Evolutionary conservation across 2,329 filamentous ascomycete genomes (phyloP), one percentile per base, ranked within the genome.

Genomic region (Pseudogymnoascus verrucosus): DNA sequence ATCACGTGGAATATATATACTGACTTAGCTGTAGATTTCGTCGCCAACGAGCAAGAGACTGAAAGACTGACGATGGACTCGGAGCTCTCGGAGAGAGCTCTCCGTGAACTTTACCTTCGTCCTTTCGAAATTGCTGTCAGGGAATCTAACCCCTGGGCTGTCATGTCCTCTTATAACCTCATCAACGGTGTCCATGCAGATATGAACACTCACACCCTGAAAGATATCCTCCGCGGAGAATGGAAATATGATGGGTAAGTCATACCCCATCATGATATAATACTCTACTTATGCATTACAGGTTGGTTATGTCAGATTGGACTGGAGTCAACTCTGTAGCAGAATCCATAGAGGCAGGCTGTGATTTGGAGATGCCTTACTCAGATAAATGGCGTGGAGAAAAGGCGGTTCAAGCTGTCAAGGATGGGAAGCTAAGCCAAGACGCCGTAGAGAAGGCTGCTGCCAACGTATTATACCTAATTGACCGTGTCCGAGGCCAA

Each of bases 1-100:
- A 37, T 64, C 39, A 66, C 26, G 5, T 47, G 62, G 16, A 19
- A 59, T 54, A 62, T 26, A 21, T 60, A 69, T 63, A 60, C 68
- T 44, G 14, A 37, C 42, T 21, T 4, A 23, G 37, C 19, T 21
- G 6, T 42, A 84, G 82, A 85, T 72, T 90, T 89, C 66, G 85
- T 88, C 16, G 85, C 80, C n/a, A 90, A 90, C 64, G 88, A 90
- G 71, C 85, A 89, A 71, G 88, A 91, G 73, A 89, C 88, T 0
- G 77, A 86, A 70, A 81, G 87, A 62, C 78, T 87, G 67, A 86
- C 82, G 0, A 82, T 89, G 65, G 81, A 90, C 72, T 85, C 86
- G 2, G 76, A 84, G 28, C 79, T 90, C 57, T 80, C 83, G 28
- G 87, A 90, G 68, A 79, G 88, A 37, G 80, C 87, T 2, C 75